Evolutionary conservation across 345 rosid genomes (phyloP).

Genomic region (Sisymbrium irio): DNA sequence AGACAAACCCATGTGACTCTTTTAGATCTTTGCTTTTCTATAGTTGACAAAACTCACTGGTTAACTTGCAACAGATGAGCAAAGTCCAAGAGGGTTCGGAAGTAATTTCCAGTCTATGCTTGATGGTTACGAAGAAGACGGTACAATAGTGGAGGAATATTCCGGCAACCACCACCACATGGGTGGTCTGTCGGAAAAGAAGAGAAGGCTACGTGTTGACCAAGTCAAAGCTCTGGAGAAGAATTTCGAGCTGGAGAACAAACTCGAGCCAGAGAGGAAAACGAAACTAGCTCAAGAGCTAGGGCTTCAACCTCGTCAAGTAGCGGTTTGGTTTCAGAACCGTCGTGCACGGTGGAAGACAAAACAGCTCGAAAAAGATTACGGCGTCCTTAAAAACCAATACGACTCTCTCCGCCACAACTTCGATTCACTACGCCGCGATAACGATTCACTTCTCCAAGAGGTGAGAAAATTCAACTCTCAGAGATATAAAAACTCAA

Average conservation of each 20-base stretch:
- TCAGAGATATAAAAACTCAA: neutral
- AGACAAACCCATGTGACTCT: slow-evolving; percentile 14
- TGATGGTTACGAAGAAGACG: slow-evolving; percentile 80
- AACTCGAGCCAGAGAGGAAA: slow-evolving; percentile 85
- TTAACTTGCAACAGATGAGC: slow-evolving; percentile 46
- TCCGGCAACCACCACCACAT: slow-evolving; percentile 45
- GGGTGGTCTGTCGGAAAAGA: slow-evolving; percentile 60
- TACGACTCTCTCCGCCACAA: slow-evolving; percentile 58
- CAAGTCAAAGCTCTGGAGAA: slow-evolving; percentile 89
- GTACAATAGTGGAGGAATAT: slow-evolving; percentile 59
- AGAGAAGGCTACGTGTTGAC: slow-evolving; percentile 64
- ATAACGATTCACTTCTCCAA: slow-evolving; percentile 73
- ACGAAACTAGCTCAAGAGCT: slow-evolving; percentile 79
- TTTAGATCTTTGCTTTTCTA: neutral
- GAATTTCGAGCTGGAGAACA: slow-evolving; percentile 79
- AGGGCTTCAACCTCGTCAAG: slow-evolving; percentile 83
- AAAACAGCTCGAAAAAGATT: slow-evolving; percentile 75
- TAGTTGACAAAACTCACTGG: slow-evolving; percentile 3
- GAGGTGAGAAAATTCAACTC: slow-evolving; percentile 46
- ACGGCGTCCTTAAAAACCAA: slow-evolving; percentile 51
- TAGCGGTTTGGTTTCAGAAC: slow-evolving; percentile 91
- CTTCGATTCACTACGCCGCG: slow-evolving; percentile 65
- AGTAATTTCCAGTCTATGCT: slow-evolving; percentile 73
- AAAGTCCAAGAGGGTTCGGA: slow-evolving; percentile 59
- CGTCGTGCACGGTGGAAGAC: slow-evolving; percentile 91